Conservation (phyloP, 2,329 filamentous ascomycete species). For the Juglanconis sp. region DNA sequence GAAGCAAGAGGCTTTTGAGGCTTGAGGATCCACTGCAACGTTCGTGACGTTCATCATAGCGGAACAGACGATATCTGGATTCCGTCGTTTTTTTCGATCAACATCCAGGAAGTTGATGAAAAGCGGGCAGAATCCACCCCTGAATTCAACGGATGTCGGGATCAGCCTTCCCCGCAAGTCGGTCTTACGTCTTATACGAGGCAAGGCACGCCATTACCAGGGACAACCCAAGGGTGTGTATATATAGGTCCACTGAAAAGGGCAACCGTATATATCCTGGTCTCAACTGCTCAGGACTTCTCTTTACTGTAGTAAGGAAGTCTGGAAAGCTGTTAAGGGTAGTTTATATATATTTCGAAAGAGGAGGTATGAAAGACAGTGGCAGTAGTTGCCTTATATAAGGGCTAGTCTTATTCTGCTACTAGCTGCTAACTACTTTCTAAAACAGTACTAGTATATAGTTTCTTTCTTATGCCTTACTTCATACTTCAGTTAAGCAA, state of each 20-base stretch:
- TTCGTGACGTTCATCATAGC: neutral
- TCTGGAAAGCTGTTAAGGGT: too few species aligned
- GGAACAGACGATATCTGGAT: neutral
- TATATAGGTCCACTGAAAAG: neutral
- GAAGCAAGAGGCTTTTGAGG: neutral
- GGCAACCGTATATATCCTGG: too few species aligned
- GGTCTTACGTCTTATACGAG: slow-evolving; percentile 4
- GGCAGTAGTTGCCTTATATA: too few species aligned
- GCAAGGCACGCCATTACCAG: slow-evolving; percentile 3
- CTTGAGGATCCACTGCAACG: neutral
- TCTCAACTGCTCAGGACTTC: too few species aligned
- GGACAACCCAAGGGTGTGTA: neutral
- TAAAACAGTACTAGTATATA: too few species aligned
- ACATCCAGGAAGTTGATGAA: neutral
- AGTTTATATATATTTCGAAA: too few species aligned
- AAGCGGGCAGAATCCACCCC: neutral
- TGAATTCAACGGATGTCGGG: slow-evolving; percentile 4
- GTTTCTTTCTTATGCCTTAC: too few species aligned
- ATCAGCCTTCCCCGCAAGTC: slow-evolving; percentile 10
- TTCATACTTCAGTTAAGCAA: too few species aligned
- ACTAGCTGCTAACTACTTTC: too few species aligned
- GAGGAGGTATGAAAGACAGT: too few species aligned
- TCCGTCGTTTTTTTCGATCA: neutral
- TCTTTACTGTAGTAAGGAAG: too few species aligned
- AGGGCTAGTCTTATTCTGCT: too few species aligned